Base-by-base conservation (phyloP, 2,329 filamentous ascomycete genomes). In the Aspergillus cejpii region DNA sequence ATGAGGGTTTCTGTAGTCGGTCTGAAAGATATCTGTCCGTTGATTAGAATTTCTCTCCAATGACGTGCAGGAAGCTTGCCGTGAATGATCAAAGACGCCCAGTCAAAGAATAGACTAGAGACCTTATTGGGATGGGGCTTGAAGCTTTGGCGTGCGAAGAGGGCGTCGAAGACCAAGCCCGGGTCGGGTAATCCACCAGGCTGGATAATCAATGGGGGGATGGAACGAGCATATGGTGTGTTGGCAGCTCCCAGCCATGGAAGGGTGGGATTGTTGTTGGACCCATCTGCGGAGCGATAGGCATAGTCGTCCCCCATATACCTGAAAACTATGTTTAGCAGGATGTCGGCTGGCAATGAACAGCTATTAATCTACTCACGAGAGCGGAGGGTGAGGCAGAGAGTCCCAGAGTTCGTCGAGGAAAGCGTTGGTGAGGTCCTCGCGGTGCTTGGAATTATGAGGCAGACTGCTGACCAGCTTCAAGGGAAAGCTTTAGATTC, bases 51-150 rank as follows among this genome's bases (percentile, higher is more conserved):
- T 15, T 12, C 15, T 5, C 31, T 19, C 31, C 31, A 11, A 34
- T 8, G 14, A 19, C 28, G 6, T 34, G 10, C 12, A 7, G 6
- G 19, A 3, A 23, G 34, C 68, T 48, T 55, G 80, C 80, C 83
- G 50, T 87, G 83, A 45, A 85, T 87, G 49, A 86, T 80, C 44
- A 87, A 78, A 15, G 81, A 83, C 0, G 83, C 83, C 80, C 80
- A 84, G 60, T 85, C 83, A 73, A 83, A 87, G 36, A 87, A 69
- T 6, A 87, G 71, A 52, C 80, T 84, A 1, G 83, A 87, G 1
- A 85, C 79, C 28, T 84, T 84, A 63, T 86, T 87, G 0, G 83
- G 82, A 49, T 85, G 81, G 19, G 66, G 64, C 19, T 54, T 71
- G 50, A 72, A 72, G 54, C 64, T 60, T 42, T 66, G 54, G 50